Evolutionary conservation across 352 stramenopile genomes (phyloP), one percentile per base, ranked within the genome.

Genomic region (Aphanomyces stellatus): DNA sequence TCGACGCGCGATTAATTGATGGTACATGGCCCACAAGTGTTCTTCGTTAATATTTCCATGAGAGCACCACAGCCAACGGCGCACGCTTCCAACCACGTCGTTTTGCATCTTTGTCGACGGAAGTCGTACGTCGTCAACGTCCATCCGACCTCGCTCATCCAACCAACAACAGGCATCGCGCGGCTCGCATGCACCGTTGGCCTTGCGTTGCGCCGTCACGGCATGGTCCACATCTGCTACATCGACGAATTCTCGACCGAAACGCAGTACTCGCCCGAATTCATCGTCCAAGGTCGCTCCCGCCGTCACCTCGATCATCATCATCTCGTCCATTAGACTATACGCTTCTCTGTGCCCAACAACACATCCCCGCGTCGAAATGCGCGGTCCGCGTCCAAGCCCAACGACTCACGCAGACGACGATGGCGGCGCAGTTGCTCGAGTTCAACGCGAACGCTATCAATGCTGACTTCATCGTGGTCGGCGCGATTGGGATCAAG

Each of bases 51-150:
- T n/a, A n/a, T n/a, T n/a, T n/a, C n/a, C n/a, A n/a, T n/a, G n/a
- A 33, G 33, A 64, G 33, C 22, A 34, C 19, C 10, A 25, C 33
- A 6, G 34, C n/a, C 31, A 35, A 11, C 34, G 25, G 3, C 55
- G 55, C 19, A 64, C 55, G 35, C 25, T 64, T 4, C 22, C 55
- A 0, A 64, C 55, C 7, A 51, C 55, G 13, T 51, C n/a, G 19
- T 64, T 64, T 46, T 64, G 55, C 55, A 31, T 64, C 30, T 64
- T 25, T 25, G 55, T 64, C 34, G 55, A 64, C 22, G 55, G 55
- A 30, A 64, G 55, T 24, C 55, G 55, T 64, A 46, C 35, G 55
- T 8, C 31, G n/a, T 6, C 22, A 33, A 40, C 22, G 17, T 13
- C 2, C 30, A 2, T 15, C 27, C 22, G 2, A 27, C 5, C 3